Evolutionary conservation across 306 rosid genomes (phyloP), one percentile per base, ranked within the genome.

Genomic region (Vachellia collinsii): DNA sequence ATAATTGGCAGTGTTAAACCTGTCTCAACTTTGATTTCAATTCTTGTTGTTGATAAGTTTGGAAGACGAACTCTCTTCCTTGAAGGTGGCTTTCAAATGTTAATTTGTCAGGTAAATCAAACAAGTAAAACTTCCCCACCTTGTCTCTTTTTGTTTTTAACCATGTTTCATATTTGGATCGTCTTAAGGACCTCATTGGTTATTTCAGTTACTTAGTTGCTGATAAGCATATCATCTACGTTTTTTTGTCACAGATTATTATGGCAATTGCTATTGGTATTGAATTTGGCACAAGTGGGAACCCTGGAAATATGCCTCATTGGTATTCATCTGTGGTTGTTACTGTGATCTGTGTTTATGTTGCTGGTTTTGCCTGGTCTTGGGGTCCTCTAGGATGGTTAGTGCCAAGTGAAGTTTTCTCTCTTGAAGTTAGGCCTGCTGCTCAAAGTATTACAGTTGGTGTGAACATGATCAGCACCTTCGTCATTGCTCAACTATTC

Each of bases 311-410:
- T 9, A 47, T 94, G 37, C 83, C 92, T 0, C 62, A 47, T n/a
- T 77, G 85, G 86, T 94, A 89, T 77, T 94, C 96, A 1, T 0
- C 14, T 54, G 58, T 47, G 2, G 29, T 92, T 65, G 96, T 92
- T 25, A 17, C 43, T 22, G 59, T 88, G 7, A 92, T 92, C 3
- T 92, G 97, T n/a, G 7, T 78, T 0, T 89, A 88, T 16, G 93
- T 90, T 9, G 75, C 92, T 0, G 94, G 91, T 42, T 94, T 47
- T 17, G 97, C 93, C 0, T 94, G 96, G 95, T 92, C 95, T 1
- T 94, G 97, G 98, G 98, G 97, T 5, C 97, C 97, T 69, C 81
- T 94, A 2, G 97, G 94, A 0, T 94, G 98, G 97, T 76, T 94
- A 67, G 97, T 89, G 7, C 97, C 95, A 0, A 94, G 97, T 76